Evolutionary conservation across 805 yeast species (phyloP).

Genomic region (Limtongozyma cylindracea): DNA sequence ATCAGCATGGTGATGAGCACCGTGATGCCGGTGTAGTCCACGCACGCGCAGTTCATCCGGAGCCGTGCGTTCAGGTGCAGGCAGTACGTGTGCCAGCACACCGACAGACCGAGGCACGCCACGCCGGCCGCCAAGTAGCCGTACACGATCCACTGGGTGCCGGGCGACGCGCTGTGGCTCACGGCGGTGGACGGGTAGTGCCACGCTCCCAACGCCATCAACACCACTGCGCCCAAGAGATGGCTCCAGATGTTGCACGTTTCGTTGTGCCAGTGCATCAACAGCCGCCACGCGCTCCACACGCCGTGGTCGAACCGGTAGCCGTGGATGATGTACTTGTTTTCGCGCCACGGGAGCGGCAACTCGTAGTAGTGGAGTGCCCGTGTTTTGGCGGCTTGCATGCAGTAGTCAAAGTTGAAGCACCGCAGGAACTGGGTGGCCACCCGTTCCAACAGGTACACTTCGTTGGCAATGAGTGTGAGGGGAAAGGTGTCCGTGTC

Average conservation of each 20-base stretch:
- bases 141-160: conserved; percentile 23
- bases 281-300: conserved; percentile 27
- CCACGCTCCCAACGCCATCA: conserved; percentile 26
- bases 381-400: no score
- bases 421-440: no score
- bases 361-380: conserved; percentile 69
- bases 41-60: conserved; percentile 67
- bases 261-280: conserved; percentile 58
- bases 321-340: conserved; percentile 62
- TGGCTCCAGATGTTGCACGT: conserved; percentile 90
- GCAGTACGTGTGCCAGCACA: conserved; percentile 80
- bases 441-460: no score
- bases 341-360: conserved; percentile 87
- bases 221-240: conserved; percentile 33
- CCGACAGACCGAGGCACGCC: conserved; percentile 56
- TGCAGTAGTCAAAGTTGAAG: no score
- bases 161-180: conserved; percentile 15
- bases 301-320: conserved; percentile 61
- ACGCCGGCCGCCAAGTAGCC: conserved; percentile 48
- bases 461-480: no score
- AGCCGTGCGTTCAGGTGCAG: conserved; percentile 38
- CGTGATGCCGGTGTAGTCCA: conserved; percentile 89
- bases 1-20: conserved; percentile 75
- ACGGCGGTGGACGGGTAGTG: conserved; percentile 40
- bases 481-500: no score